A percentile compares a stretch with the other conserved stretches of the same genome.
These are phyloP conservation scores for Cenchrus purpureus DNA, from an alignment of 176 grass and related monocot genomes.

Conservation along the genomic window DNA sequence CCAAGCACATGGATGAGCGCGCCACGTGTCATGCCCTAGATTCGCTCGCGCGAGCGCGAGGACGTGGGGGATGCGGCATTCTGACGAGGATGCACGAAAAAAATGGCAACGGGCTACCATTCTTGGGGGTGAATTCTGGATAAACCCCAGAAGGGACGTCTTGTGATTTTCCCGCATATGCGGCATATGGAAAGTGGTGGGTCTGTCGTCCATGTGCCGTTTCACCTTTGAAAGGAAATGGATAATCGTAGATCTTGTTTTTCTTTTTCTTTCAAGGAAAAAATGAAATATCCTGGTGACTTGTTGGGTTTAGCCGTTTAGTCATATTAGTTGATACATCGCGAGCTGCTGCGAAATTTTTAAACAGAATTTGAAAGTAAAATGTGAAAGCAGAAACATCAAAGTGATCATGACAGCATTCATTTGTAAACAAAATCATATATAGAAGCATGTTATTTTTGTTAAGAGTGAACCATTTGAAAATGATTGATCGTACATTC, in stretches of 20 bases:
- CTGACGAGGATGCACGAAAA: not conserved
- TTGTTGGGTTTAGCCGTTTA: not conserved
- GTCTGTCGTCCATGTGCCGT: not conserved
- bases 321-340: no score
- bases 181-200: not conserved
- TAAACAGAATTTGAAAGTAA: no score
- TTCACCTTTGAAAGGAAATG: not conserved
- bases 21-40: constrained; percentile 57
- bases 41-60: constrained; percentile 54
- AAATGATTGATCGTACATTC: no score
- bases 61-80: constrained; percentile 23
- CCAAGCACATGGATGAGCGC: not conserved
- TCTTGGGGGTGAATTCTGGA: constrained; percentile 14
- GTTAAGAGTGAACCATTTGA: no score
- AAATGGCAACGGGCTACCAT: not conserved
- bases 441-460: no score
- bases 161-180: constrained; percentile 2
- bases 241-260: not conserved
- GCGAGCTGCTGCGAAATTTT: no score
- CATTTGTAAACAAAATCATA: no score
- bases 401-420: no score
- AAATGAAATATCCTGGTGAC: not conserved
- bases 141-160: not conserved
- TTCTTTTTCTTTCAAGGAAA: not conserved
- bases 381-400: no score